Evolutionary conservation across 2,329 filamentous ascomycete genomes (phyloP).

Genomic region (Dothiorella sarmentorum): DNA sequence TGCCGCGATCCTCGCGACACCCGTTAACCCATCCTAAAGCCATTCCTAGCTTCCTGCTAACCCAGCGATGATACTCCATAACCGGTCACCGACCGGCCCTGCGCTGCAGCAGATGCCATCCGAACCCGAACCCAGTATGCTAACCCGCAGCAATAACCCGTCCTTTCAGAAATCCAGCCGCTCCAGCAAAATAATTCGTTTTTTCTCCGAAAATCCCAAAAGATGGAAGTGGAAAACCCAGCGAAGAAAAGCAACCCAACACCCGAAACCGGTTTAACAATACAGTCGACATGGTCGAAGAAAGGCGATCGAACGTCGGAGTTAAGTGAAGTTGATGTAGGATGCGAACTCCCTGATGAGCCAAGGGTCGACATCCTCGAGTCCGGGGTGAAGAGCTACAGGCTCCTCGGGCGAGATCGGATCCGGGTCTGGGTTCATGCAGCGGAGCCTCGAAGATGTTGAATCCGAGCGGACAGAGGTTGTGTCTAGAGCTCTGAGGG

Average conservation of each 20-base stretch:
- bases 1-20: background rate
- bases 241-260: background rate
- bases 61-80: slow-evolving; percentile 3
- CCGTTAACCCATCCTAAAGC: background rate
- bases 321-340: slow-evolving; percentile 33
- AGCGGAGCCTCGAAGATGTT: background rate
- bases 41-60: background rate
- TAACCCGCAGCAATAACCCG: background rate
- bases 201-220: background rate
- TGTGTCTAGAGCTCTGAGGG: background rate
- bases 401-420: slow-evolving; percentile 7
- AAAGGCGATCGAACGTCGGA: background rate
- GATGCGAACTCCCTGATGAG: slow-evolving; percentile 39
- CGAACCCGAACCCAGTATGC: background rate
- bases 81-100: background rate
- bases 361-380: slow-evolving; percentile 38
- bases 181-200: background rate
- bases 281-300: background rate
- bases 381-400: slow-evolving; percentile 23
- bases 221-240: background rate
- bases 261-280: background rate
- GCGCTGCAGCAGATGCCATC: background rate
- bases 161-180: background rate
- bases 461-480: background rate
- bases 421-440: slow-evolving; percentile 13